Conservation (phyloP, 2,329 filamentous ascomycete species). For the Aspergillus fumigatiaffinis region DNA sequence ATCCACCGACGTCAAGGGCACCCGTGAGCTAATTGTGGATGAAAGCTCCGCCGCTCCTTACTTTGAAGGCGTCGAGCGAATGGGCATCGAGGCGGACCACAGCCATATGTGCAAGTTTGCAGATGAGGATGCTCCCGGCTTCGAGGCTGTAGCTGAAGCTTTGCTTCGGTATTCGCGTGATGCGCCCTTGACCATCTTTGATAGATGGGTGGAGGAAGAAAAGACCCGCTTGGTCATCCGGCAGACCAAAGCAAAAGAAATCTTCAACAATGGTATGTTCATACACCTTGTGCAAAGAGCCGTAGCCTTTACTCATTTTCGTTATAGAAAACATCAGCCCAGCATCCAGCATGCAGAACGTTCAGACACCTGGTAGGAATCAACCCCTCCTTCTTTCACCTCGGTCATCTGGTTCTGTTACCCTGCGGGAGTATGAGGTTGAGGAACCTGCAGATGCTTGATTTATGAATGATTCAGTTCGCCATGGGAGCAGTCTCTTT, state of each 20-base stretch:
- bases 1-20: conserved; percentile 64
- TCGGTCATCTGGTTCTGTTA: conserved; percentile 21
- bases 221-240: conserved; percentile 33
- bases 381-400: conserved; percentile 28
- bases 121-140: conserved; percentile 62
- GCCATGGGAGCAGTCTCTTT: neutral
- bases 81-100: conserved; percentile 71
- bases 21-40: conserved; percentile 63
- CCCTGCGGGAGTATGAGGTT: conserved; percentile 35
- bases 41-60: conserved; percentile 65
- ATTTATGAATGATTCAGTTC: neutral
- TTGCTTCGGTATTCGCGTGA: conserved; percentile 46
- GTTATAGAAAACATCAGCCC: neutral
- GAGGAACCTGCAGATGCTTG: conserved; percentile 29
- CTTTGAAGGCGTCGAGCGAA: conserved; percentile 65
- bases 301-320: conserved; percentile 2
- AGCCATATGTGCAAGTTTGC: conserved; percentile 70
- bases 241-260: conserved; percentile 35
- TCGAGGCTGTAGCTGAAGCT: conserved; percentile 50
- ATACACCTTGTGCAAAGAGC: conserved; percentile 7
- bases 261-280: conserved; percentile 31
- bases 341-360: conserved; percentile 22
- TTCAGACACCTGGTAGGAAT: conserved; percentile 30
- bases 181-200: conserved; percentile 52
- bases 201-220: conserved; percentile 59